Evolutionary conservation across 768 basidiomycete species (phyloP), one percentile per base, ranked within the genome.

Genomic region (Sutorius australiensis): DNA sequence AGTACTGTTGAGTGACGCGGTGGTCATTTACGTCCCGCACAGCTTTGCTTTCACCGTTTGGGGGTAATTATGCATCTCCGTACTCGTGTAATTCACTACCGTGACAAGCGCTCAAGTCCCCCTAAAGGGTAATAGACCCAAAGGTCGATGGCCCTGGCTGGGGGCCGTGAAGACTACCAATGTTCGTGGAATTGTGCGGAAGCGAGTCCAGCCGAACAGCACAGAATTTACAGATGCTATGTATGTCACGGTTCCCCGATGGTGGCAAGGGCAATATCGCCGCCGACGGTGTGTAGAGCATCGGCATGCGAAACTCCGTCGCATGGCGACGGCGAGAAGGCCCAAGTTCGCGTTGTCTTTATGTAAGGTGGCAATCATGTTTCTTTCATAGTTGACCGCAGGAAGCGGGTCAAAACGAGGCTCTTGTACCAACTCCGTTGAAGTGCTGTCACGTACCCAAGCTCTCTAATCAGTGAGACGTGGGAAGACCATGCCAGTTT

Each of bases 1-100:
- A 24, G 28, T 19, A 11, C 30, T 3, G 28, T 12, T 21, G 33
- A 13, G n/a, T 28, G 9, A 14, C 16, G 10, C 14, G 21, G 16
- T 41, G 27, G 38, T 28, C 28, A 27, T 34, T 55, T 56, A 55
- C 43, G 43, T 55, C 53, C 27, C 11, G 33, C 10, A 19, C 30
- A 16, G 12, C 27, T 46, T 32, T 31, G 24, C 40, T 28, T 34
- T 55, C 33, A 38, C 19, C 28, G 19, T 13, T 36, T 34, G 17
- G 33, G 36, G 13, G 17, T n/a, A 28, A 46, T 24, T 24, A 24
- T 24, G 28, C 11, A 44, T 38, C 36, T 31, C 17, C 32, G 21
- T 33, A 7, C 5, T 24, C 32, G 34, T 19, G 46, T 14, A 13
- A 27, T 50, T 21, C 47, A 50, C 39, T 11, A 32, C 39, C 8